These are phyloP conservation scores for Xylaria palmicola DNA, from an alignment of 495 filamentous ascomycete genomes.

Conservation along the genomic window DNA sequence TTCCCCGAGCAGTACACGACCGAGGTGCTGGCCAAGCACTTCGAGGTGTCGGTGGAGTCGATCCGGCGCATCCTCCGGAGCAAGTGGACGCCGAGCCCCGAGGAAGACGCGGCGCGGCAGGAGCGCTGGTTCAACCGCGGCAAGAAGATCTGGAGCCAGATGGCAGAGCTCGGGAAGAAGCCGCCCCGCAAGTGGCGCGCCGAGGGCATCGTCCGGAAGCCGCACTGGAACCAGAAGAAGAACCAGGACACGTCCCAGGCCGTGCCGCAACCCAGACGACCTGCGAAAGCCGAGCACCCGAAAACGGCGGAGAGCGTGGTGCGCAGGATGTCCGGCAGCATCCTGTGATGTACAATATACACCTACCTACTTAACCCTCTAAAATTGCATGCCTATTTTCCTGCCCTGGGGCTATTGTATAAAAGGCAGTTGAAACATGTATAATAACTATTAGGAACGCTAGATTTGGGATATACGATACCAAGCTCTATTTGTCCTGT, in stretches of 20 bases:
- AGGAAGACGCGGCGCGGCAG: constrained; percentile 60
- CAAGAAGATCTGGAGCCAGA: constrained; percentile 69
- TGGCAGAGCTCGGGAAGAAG: constrained; percentile 67
- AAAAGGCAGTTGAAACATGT: background rate
- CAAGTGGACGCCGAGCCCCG: constrained; percentile 71
- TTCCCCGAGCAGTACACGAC: constrained; percentile 77
- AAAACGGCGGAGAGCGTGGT: constrained; percentile 10
- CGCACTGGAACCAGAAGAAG: constrained; percentile 33
- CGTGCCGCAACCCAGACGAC: no score
- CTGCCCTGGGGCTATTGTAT: no score
- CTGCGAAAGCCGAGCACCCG: no score
- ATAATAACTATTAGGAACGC: background rate
- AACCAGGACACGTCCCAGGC: no score
- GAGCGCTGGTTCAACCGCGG: constrained; percentile 78
- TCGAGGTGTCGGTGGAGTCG: constrained; percentile 80
- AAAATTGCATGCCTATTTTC: background rate
- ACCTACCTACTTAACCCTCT: background rate
- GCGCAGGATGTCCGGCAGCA: constrained; percentile 2
- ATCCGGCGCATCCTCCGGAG: constrained; percentile 82
- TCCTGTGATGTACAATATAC: background rate
- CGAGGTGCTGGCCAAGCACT: constrained; percentile 68
- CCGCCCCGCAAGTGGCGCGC: constrained; percentile 66
- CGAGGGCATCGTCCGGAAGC: constrained; percentile 59
- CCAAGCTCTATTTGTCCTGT: no score
- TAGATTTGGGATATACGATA: no score